Percentiles rank a stretch among this genome's conserved stretches.
Evolutionary conservation across 2,329 filamentous ascomycete genomes (phyloP).

Genomic region (Domatiomyces globalis): DNA sequence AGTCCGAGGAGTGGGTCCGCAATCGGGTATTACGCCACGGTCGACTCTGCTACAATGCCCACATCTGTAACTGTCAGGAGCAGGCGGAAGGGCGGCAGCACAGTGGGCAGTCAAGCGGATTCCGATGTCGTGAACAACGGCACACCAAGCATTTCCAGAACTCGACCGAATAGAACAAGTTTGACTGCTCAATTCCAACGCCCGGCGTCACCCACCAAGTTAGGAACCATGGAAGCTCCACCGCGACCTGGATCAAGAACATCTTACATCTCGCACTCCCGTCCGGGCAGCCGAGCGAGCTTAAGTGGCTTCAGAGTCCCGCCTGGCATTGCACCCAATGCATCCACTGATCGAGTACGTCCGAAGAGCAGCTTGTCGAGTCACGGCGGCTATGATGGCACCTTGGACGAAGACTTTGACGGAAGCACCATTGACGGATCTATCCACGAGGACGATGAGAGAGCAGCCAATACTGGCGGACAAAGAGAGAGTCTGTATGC

Average conservation of each 20-base stretch:
- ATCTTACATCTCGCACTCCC: conserved; percentile 14
- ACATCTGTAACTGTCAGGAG: conserved; percentile 49
- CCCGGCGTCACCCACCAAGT: conserved; percentile 23
- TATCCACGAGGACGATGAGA: not conserved
- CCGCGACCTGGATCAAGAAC: conserved; percentile 13
- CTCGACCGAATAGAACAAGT: conserved; percentile 42
- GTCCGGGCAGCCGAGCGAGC: conserved; percentile 16
- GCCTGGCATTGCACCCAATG: conserved; percentile 14
- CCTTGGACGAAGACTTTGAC: conserved; percentile 13
- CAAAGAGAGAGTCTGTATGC: not conserved
- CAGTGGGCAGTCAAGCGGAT: conserved; percentile 26
- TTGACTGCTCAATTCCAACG: conserved; percentile 39
- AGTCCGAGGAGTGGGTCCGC: conserved; percentile 54
- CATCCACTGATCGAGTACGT: conserved; percentile 18
- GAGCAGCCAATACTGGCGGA: not conserved
- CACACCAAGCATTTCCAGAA: conserved; percentile 13
- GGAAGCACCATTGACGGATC: not conserved
- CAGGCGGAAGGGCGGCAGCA: conserved; percentile 49
- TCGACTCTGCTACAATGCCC: conserved; percentile 26
- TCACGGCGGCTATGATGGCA: conserved; percentile 15
- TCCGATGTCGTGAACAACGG: conserved; percentile 2
- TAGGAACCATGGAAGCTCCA: conserved; percentile 15
- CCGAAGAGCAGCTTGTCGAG: conserved; percentile 17
- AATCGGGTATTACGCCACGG: conserved; percentile 27
- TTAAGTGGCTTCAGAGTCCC: conserved; percentile 13